phyloP scores from a whole-genome alignment of 2,329 filamentous ascomycete genomes.

The Trichophyton equinum region DNA sequence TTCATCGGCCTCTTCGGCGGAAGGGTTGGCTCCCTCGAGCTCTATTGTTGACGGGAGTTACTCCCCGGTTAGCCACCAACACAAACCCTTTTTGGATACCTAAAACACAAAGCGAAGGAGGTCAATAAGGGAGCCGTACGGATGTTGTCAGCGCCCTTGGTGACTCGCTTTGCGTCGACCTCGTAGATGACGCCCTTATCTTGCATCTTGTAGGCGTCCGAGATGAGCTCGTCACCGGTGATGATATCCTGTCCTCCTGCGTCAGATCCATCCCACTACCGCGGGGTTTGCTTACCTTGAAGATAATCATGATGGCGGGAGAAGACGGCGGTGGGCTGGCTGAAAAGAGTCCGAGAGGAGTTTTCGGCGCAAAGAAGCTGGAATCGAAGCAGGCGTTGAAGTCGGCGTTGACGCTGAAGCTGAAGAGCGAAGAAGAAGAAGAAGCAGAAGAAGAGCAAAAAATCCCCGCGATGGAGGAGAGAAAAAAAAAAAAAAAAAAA shows the following conservation, averaged over 20 bases:
- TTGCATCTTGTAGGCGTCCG: constrained; percentile 80
- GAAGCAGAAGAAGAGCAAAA: not conserved
- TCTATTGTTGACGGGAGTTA: constrained; percentile 12
- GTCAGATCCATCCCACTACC: constrained; percentile 4
- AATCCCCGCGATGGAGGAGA: not conserved
- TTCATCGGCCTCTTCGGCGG: constrained; percentile 65
- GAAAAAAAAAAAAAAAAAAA: not conserved
- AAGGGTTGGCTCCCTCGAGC: constrained; percentile 76
- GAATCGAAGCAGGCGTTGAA: too few species aligned
- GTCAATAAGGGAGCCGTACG: not conserved
- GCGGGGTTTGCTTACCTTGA: constrained; percentile 40
- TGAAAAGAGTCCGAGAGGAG: not conserved
- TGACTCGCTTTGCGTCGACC: constrained; percentile 84
- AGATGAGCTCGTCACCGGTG: constrained; percentile 89
- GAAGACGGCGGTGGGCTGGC: not conserved
- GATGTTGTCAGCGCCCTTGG: constrained; percentile 44
- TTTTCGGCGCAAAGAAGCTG: too few species aligned
- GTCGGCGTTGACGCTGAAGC: not conserved
- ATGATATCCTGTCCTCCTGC: constrained; percentile 58
- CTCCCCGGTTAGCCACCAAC: too few species aligned
- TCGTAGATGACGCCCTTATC: constrained; percentile 74
- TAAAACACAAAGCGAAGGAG: too few species aligned
- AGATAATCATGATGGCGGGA: constrained; percentile 58
- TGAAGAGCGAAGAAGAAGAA: not conserved
- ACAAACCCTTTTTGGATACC: too few species aligned